These are phyloP conservation scores for Beauveria varroae DNA, from an alignment of 2,329 filamentous ascomycete species.

Conservation along the genomic window DNA sequence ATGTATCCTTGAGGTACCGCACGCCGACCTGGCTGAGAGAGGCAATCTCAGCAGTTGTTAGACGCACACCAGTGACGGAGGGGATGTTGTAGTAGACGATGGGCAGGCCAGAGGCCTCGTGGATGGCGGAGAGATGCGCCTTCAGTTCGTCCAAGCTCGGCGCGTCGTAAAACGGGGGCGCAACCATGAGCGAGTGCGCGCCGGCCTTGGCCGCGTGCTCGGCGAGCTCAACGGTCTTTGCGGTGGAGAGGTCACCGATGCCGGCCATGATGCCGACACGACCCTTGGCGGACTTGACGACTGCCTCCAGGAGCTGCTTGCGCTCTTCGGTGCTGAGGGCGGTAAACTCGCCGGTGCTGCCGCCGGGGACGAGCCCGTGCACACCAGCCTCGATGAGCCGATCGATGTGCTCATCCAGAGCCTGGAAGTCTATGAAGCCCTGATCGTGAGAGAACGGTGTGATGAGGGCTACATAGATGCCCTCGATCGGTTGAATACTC, in stretches of 20 bases:
- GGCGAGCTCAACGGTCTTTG: constrained; percentile 10
- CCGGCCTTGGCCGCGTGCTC: constrained; percentile 10
- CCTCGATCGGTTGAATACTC: constrained; percentile 18
- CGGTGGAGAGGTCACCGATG: constrained; percentile 32
- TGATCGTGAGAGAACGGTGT: constrained; percentile 35
- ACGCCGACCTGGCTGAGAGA: constrained; percentile 37
- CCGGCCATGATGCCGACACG: constrained; percentile 32
- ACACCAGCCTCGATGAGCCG: constrained; percentile 18
- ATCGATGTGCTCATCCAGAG: constrained; percentile 30
- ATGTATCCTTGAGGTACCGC: constrained; percentile 44
- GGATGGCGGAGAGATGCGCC: constrained; percentile 34
- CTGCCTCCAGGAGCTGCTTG: constrained; percentile 30
- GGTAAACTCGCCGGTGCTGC: constrained; percentile 39
- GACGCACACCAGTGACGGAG: constrained; percentile 34
- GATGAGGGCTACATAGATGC: constrained; percentile 37
- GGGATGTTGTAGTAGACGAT: constrained; percentile 47
- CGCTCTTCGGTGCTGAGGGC: constrained; percentile 32
- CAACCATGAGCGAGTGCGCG: constrained; percentile 35
- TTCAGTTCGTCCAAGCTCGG: constrained; percentile 25
- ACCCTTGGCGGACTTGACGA: constrained; percentile 23
- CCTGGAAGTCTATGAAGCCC: constrained; percentile 26
- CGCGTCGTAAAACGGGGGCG: constrained; percentile 40
- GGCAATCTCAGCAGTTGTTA: constrained; percentile 35
- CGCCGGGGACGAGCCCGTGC: constrained; percentile 25
- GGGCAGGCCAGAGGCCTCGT: constrained; percentile 30